Evolutionary conservation across 2,329 filamentous ascomycete species (phyloP).

Genomic region (Colletotrichum graminicola): DNA sequence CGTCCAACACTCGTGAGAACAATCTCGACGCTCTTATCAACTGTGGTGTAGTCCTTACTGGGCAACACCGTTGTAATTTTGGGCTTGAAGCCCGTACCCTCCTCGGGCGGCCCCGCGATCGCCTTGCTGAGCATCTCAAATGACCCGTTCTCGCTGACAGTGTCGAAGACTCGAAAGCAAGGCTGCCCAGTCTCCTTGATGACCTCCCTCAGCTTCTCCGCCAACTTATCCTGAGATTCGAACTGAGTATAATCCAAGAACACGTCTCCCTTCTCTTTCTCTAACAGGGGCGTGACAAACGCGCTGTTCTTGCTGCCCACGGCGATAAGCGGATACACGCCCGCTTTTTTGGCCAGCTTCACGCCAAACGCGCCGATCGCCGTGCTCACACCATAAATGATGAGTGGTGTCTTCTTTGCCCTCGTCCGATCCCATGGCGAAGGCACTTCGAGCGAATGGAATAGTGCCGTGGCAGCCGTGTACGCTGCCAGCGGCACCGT

Average conservation of each 20-base stretch:
- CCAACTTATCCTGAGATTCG: conserved; percentile 35
- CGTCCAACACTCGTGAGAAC: conserved; percentile 31
- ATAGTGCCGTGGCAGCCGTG: conserved; percentile 66
- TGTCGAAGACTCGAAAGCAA: conserved; percentile 38
- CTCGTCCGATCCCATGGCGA: conserved; percentile 56
- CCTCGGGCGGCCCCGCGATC: conserved; percentile 37
- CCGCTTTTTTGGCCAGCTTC: conserved; percentile 62
- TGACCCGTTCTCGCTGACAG: conserved; percentile 41
- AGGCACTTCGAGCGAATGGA: conserved; percentile 60
- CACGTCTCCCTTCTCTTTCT: conserved; percentile 35
- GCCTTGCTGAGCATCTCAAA: conserved; percentile 38
- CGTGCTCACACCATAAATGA: conserved; percentile 64
- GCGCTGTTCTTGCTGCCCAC: conserved; percentile 61
- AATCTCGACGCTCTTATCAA: conserved; percentile 40
- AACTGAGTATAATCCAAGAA: conserved; percentile 43
- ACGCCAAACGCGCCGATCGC: conserved; percentile 69
- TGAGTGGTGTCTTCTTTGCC: conserved; percentile 36
- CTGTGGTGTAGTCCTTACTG: conserved; percentile 19
- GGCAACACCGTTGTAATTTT: conserved; percentile 41
- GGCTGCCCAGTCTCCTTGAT: conserved; percentile 32
- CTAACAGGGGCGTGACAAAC: conserved; percentile 35
- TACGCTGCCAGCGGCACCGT: conserved; percentile 68
- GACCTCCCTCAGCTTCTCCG: conserved; percentile 38
- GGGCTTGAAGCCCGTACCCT: conserved; percentile 37
- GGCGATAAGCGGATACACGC: conserved; percentile 69